These are phyloP conservation scores for Pythium graminicola DNA, from an alignment of 352 stramenopile species.

Conservation along the genomic window DNA sequence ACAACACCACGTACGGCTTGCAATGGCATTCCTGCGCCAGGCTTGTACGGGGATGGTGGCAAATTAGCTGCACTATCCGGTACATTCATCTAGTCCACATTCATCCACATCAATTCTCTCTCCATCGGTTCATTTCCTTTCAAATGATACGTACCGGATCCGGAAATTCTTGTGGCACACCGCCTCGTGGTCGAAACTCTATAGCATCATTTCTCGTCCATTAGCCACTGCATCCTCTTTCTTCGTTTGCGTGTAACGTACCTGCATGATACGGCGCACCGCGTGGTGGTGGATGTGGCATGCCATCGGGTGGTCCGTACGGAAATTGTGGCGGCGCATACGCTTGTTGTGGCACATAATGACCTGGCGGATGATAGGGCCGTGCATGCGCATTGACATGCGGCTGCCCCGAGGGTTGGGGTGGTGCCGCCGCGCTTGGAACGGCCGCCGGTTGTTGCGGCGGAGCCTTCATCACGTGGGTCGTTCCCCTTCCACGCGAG, in stretches of 20 bases:
- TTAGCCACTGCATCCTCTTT: neutral
- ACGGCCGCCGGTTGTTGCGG: slow-evolving; percentile 6
- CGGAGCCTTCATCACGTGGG: slow-evolving; percentile 14
- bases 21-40: slow-evolving; percentile 10
- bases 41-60: slow-evolving; percentile 23
- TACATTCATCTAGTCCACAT: slow-evolving; percentile 6
- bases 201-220: neutral
- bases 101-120: neutral
- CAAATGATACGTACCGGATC: slow-evolving; percentile 16
- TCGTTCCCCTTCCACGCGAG: slow-evolving; percentile 3
- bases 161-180: slow-evolving; percentile 11
- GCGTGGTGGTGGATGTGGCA: slow-evolving; percentile 12
- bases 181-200: slow-evolving; percentile 22
- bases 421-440: neutral
- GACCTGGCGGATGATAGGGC: slow-evolving; percentile 18
- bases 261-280: slow-evolving; percentile 13
- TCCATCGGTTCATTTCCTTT: too few species aligned
- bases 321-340: slow-evolving; percentile 15
- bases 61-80: slow-evolving; percentile 16
- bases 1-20: slow-evolving; percentile 16
- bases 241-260: neutral
- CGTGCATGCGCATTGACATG: slow-evolving; percentile 20
- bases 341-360: slow-evolving; percentile 7
- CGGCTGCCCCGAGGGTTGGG: slow-evolving; percentile 9
- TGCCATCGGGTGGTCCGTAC: slow-evolving; percentile 12